Conservation (phyloP, 1,139 yeast species). For the Martiniozyma asiatica region DNA sequence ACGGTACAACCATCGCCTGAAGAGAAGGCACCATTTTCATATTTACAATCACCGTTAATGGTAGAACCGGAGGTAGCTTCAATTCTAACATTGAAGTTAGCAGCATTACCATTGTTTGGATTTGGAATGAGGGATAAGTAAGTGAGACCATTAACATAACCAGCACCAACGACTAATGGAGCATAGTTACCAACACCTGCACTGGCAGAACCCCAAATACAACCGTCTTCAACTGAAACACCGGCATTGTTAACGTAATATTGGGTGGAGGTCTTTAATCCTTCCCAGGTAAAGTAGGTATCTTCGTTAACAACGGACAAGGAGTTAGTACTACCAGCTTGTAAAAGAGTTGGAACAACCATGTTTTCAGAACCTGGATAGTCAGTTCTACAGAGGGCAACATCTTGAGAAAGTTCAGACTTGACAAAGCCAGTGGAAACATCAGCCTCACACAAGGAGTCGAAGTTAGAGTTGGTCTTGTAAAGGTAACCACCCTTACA, state of each 20-base stretch:
- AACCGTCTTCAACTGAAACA: slow-evolving; percentile 59
- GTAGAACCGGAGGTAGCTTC: slow-evolving; percentile 44
- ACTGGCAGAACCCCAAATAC: slow-evolving; percentile 62
- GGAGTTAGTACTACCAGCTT: slow-evolving; percentile 44
- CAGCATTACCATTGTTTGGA: slow-evolving; percentile 55
- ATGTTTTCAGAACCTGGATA: slow-evolving; percentile 85
- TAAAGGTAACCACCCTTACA: slow-evolving; percentile 60
- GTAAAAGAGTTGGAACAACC: slow-evolving; percentile 67
- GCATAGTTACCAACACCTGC: slow-evolving; percentile 77
- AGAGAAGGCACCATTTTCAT: slow-evolving; percentile 48
- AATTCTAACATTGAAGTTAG: slow-evolving; percentile 60
- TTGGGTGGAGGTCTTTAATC: slow-evolving; percentile 60
- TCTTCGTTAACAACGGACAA: slow-evolving; percentile 56
- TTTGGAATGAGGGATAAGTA: slow-evolving; percentile 73
- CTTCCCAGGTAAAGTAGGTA: slow-evolving; percentile 53
- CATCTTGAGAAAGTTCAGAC: slow-evolving; percentile 41
- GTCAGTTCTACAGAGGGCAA: slow-evolving; percentile 77
- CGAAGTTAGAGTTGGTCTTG: slow-evolving; percentile 46
- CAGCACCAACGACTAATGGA: slow-evolving; percentile 70
- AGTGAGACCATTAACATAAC: slow-evolving; percentile 44
- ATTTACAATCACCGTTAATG: slow-evolving; percentile 49
- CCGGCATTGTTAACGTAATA: slow-evolving; percentile 78
- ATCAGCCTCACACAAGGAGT: slow-evolving; percentile 75
- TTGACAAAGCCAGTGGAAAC: slow-evolving; percentile 47
- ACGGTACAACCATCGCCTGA: slow-evolving; percentile 73